Base-by-base conservation (phyloP, 2,329 filamentous ascomycete genomes). In the Nigrospora osmanthi region DNA sequence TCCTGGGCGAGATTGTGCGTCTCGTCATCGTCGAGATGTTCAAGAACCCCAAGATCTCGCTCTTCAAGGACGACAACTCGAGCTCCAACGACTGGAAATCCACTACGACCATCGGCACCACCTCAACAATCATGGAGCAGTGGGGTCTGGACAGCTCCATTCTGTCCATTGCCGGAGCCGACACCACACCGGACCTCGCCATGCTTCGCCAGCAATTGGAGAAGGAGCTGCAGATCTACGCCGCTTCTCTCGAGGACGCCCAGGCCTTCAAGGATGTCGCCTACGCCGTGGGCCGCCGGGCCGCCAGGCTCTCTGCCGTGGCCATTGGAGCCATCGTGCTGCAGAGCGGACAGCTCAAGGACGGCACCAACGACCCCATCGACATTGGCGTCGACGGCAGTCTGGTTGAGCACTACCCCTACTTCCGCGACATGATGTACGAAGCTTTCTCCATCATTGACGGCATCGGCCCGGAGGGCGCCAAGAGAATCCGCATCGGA, bases 371-470 rank as follows among this genome's bases (percentile, higher is more conserved):
- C 38, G 78, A 90, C 43, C 77, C 93, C 23, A 71, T 85, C 45
- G 93, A 98, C 60, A 81, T 98, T 56, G 93, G 93, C 57, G 91
- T 97, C 2, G 93, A 98, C 61, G 93, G 93, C 52, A 90, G 85
- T 60, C 72, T 98, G 43, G 89, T 97, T 3, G 93, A 97, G 66
- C 93, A 95, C 69, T 97, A 97, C 65, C 93, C 93, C 10, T 83
- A 83, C 59, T 98, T 96, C 68, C 83, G 93, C 52, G 83, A 86
- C 46, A 86, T 93, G 71, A 85, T 97, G 50, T 80, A 90, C 50
- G 87, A 95, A 60, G 87, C 87, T 7, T 73, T 97, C 47, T 71
- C 81, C 41, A 81, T 80, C 45, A 81, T 95, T 43, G 77, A 88
- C 14, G 81, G 85, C 49, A 86, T 97, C 56, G 91, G 91, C 5